Evolutionary conservation across 352 stramenopile genomes (phyloP), one percentile per base, ranked within the genome.

Genomic region (Globisporangium mamillatum): DNA sequence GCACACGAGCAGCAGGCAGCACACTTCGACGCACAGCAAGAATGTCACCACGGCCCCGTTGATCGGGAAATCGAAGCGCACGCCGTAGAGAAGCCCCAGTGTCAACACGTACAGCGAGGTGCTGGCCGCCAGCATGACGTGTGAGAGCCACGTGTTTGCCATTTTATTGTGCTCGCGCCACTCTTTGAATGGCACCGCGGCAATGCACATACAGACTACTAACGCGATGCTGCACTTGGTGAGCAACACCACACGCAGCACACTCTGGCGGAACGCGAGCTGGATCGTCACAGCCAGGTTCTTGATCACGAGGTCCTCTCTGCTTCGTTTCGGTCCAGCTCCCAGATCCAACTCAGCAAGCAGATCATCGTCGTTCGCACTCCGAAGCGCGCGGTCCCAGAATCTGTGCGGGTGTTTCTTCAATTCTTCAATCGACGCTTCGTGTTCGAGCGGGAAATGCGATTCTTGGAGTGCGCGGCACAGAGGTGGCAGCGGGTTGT

Each of bases 251-350:
- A 38, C 4, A 8, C 62, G 60, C 7, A 78, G 56, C 2, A 72
- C 64, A 14, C 62, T 70, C 12, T 72, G 64, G 0, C 70, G 73
- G 38, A 78, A 78, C 16, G 66, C 69, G 27, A 48, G 38, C 50
- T 75, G 66, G 48, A 74, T 66, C 7, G 63, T 18, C 4, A 34
- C 0, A 0, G 63, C 2, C 3, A 74, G 36, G 10, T 70, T 58
- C 24, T 44, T 46, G 20, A 76, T 60, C 10, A 74, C 18, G 1
- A 70, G 12, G 1, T 69, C 68, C 16, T 64, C 60, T 41, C 41
- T 27, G 24, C 29, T 22, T 50, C 58, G 67, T 25, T 57, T 46
- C 18, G 16, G 29, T 10, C 22, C 63, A 34, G 38, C 41, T 36
- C 34, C 56, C 6, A 69, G 32, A n/a, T 65, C 44, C 9, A 29